Evolutionary conservation across 306 rosid genomes (phyloP), one percentile per base, ranked within the genome.

Genomic region (Glycine soja): DNA sequence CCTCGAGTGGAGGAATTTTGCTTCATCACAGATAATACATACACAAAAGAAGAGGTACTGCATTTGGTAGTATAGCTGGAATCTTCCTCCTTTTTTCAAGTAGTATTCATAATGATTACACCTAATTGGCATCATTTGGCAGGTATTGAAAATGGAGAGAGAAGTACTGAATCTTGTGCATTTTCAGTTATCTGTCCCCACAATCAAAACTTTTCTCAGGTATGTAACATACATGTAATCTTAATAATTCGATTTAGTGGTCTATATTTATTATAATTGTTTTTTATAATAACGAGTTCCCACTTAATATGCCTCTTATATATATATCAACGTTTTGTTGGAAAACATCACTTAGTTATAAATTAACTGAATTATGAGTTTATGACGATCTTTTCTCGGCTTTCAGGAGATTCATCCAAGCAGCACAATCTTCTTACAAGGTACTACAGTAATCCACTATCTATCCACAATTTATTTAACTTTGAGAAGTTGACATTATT

Each of bases 151-250:
- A 76, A 87, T 89, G 98, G 98, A 94, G 88, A 89, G 88, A 80
- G 88, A 89, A 63, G 84, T 91, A 52, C 84, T 94, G 54, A 94
- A 90, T 76, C 76, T 88, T 62, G 71, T 91, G 84, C 83, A 90
- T 51, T 92, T 92, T 81, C 97, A 91, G 32, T 72, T 94, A 80
- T 88, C 94, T 52, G 90, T 92, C 75, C 98, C 98, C 5, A 90
- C 97, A 63, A 83, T 90, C 70, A 92, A 94, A 91, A 86, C 98
- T 64, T 94, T 94, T 88, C 94, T 94, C 66, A 88, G 98, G 98
- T 94, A 45, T 18, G 15, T 42, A 42, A 36, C 40, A 24, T 24
- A 24, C 30, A 24, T 24, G 30, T 24, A 24, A 24, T 24, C 30
- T 24, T 24, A 24, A 24, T 24, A 24, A 24, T 24, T 24, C 30